Conservation (phyloP, 768 basidiomycete species). For the Psilocybe subaeruginosa region DNA sequence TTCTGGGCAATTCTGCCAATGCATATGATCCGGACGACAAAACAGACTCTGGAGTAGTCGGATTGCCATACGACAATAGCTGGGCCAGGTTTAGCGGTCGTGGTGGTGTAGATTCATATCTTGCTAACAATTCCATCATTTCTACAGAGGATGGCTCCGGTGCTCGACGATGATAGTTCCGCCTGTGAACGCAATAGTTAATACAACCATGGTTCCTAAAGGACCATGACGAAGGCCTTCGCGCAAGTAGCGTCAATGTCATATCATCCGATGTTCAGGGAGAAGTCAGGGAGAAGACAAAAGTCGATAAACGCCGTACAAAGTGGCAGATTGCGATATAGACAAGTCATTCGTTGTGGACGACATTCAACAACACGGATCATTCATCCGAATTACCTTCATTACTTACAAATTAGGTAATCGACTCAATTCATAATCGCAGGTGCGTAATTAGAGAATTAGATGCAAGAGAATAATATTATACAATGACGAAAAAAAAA, state of each 20-base stretch:
- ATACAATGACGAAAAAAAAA: conserved; percentile 1
- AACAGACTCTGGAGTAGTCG: conserved; percentile 70
- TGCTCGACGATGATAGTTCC: conserved; percentile 33
- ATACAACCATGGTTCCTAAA: neutral
- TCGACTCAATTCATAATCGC: neutral
- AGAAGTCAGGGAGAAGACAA: neutral
- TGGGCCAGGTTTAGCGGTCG: conserved; percentile 72
- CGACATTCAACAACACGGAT: conserved; percentile 2
- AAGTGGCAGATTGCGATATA: neutral
- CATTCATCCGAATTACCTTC: neutral
- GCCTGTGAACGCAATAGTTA: neutral
- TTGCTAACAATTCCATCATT: conserved; percentile 60
- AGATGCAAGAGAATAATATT: conserved; percentile 11
- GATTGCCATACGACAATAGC: conserved; percentile 75
- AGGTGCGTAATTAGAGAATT: neutral
- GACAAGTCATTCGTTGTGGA: neutral
- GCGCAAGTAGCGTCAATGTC: neutral
- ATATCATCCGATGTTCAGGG: neutral
- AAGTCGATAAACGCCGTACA: neutral
- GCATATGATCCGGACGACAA: conserved; percentile 76
- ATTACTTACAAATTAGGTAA: neutral
- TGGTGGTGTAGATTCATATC: conserved; percentile 65
- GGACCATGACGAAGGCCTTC: neutral
- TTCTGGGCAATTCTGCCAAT: conserved; percentile 74
- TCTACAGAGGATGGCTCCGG: conserved; percentile 53